phyloP scores from a whole-genome alignment of 2,329 filamentous ascomycete species.

The Reticulascus tulasneorum region DNA sequence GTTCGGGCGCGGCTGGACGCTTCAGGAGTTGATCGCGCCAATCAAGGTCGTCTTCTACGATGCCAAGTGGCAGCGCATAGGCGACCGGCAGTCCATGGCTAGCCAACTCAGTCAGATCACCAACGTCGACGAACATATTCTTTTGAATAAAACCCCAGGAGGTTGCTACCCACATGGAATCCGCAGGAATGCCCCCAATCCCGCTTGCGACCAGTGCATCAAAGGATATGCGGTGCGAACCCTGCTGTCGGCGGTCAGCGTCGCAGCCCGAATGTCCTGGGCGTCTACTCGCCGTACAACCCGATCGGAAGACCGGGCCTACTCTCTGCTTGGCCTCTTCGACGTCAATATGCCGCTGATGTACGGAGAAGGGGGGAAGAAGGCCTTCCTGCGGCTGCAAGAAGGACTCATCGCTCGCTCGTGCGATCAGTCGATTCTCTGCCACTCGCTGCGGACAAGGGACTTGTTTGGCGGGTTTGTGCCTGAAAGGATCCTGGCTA shows the following conservation, averaged over 20 bases:
- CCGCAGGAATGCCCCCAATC: background rate
- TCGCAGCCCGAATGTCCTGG: constrained; percentile 23
- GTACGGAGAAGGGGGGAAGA: constrained; percentile 21
- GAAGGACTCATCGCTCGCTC: background rate
- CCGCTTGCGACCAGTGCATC: too few species aligned
- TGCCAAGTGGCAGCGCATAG: constrained; percentile 10
- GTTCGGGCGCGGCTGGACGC: constrained; percentile 18
- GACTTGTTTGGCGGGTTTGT: too few species aligned
- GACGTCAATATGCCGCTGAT: constrained; percentile 19
- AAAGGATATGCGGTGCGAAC: too few species aligned
- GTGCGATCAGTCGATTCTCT: too few species aligned
- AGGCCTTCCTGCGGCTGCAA: constrained; percentile 17
- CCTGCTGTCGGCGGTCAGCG: too few species aligned
- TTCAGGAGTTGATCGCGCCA: constrained; percentile 12
- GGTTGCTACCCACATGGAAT: too few species aligned
- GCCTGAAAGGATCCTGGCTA: too few species aligned
- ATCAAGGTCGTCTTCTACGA: constrained; percentile 4
- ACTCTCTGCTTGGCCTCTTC: constrained; percentile 22
- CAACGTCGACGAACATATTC: too few species aligned
- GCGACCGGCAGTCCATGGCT: constrained; percentile 3
- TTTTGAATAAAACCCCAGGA: too few species aligned
- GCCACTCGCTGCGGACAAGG: too few species aligned
- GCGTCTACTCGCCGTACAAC: constrained; percentile 17
- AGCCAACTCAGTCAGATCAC: too few species aligned
- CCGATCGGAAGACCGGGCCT: constrained; percentile 18